These are phyloP conservation scores for Linum tenue DNA, from an alignment of 345 rosid genomes.

Conservation along the genomic window DNA sequence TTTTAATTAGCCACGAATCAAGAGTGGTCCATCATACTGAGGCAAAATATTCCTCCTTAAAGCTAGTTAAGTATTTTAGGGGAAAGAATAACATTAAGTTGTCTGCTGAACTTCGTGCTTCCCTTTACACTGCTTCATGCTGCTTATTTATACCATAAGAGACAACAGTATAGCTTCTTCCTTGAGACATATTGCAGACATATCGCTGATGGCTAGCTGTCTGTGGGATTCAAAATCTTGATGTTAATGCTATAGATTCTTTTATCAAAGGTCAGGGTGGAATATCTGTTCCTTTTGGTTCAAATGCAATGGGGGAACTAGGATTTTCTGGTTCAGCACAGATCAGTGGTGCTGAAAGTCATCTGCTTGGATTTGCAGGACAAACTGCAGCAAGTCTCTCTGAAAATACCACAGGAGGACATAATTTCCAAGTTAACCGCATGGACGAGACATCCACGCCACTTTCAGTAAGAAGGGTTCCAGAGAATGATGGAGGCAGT, in stretches of 20 bases:
- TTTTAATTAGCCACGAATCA: not conserved
- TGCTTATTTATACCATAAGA: not conserved
- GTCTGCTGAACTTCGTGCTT: not conserved
- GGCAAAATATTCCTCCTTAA: not conserved
- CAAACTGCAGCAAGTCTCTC: constrained; percentile 10
- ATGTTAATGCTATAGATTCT: constrained; percentile 29
- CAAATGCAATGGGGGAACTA: constrained; percentile 28
- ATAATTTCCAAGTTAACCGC: constrained; percentile 20
- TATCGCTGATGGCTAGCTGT: not conserved
- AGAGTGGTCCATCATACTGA: not conserved
- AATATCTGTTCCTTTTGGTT: constrained; percentile 28
- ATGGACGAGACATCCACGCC: constrained; percentile 31
- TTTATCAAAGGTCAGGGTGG: constrained; percentile 49
- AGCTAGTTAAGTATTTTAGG: not conserved
- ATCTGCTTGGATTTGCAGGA: constrained; percentile 14
- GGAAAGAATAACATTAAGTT: not conserved
- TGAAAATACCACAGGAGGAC: constrained; percentile 26
- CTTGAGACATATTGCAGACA: no score
- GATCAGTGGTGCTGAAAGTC: constrained; percentile 24
- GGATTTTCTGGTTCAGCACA: constrained; percentile 29
- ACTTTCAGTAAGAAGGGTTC: constrained; percentile 29
- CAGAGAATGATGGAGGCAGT: constrained; percentile 44
- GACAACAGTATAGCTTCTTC: not conserved
- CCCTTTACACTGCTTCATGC: not conserved
- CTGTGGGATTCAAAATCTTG: constrained; percentile 3